Evolutionary conservation across 1,284 basidiomycete species (phyloP), one percentile per base, ranked within the genome.

Genomic region (Cronartium quercuum): DNA sequence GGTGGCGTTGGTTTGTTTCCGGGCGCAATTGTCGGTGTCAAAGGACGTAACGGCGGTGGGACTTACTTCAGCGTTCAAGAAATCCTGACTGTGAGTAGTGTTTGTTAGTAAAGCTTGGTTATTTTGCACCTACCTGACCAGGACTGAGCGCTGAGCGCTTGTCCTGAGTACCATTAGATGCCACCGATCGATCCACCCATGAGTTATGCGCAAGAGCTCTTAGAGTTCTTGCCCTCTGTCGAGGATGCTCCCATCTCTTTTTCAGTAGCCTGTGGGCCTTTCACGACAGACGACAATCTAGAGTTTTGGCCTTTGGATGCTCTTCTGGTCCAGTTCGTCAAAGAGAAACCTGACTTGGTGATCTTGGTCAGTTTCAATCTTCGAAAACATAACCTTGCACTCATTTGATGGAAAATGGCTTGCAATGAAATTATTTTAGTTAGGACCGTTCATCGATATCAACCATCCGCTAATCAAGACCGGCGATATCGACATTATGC

Each of bases 41-140:
- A 88, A 78, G 96, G 96, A 0, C 87, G 87, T 79, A 98, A 98
- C 81, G 94, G 93, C 1, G 92, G 92, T 0, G 94, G 91, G 4
- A 89, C 88, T 1, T 88, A 87, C 81, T 98, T 97, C 81, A 85
- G 88, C 15, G 94, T 90, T 0, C 87, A 88, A 35, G 93, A 98
- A 80, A 85, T 97, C 13, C 82, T 97, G 44, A 84, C 89, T 78
- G 93, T 90, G 77, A 75, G 84, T 81, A 12, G 6, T 5, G 37
- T 40, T 55, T 37, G n/a, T 68, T 41, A 34, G 18, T 63, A 6
- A 60, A 29, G 51, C 47, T 42, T 21, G n/a, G 41, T 69, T 13
- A 24, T 58, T n/a, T 55, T 41, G 34, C 65, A 88, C 86, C 81
- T 88, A 13, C 88, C 87, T 42, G 84, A 84, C 13, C 80, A 86